These are phyloP conservation scores for Syzygium grande DNA, from an alignment of 345 rosid genomes.

Conservation along the genomic window DNA sequence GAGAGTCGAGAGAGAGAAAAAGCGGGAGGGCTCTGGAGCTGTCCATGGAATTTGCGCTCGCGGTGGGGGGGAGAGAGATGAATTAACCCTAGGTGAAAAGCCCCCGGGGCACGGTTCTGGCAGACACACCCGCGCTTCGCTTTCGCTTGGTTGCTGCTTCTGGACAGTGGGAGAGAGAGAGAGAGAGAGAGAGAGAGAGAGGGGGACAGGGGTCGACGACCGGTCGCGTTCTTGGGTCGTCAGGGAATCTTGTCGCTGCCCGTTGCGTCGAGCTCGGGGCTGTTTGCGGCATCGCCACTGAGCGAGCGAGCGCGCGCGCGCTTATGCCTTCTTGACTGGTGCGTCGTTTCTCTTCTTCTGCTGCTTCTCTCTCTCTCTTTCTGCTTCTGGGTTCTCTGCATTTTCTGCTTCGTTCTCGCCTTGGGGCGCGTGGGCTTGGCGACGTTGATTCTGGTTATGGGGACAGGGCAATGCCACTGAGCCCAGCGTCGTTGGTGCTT, in stretches of 20 bases:
- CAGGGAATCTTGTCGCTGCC: neutral
- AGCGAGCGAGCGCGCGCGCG: neutral
- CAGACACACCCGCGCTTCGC: neutral
- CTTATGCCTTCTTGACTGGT: neutral
- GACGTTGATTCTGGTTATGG: neutral
- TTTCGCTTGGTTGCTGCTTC: neutral
- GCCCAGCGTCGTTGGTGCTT: neutral
- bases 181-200: neutral
- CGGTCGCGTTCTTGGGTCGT: neutral
- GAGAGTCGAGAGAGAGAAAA: neutral
- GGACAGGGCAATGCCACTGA: neutral
- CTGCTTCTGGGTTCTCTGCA: neutral
- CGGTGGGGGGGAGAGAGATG: neutral
- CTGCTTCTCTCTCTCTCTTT: neutral
- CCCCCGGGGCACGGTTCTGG: neutral
- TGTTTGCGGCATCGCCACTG: neutral
- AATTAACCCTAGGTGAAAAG: neutral
- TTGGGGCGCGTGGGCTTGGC: neutral
- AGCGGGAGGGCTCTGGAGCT: neutral
- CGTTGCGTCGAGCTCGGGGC: neutral
- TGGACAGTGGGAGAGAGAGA: neutral
- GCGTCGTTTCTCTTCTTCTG: neutral
- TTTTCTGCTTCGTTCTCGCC: neutral
- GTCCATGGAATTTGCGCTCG: neutral
- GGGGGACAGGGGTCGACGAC: neutral